Evolutionary conservation across 305 asterid species (phyloP), one percentile per base, ranked within the genome.

Genomic region (Plantago lanceolata): DNA sequence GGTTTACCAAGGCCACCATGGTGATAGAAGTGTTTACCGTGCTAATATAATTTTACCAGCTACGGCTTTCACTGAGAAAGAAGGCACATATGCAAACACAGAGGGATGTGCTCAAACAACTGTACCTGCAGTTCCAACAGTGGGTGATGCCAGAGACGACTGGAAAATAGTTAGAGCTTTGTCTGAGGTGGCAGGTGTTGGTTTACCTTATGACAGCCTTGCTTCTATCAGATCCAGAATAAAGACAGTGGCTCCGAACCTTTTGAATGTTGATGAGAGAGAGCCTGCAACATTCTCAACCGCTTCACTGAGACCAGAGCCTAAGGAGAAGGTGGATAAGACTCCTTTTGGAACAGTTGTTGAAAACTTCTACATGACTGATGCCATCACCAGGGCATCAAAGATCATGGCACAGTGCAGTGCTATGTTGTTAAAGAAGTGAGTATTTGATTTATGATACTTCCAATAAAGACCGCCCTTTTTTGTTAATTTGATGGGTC

Each of bases 331-430:
- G 80, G 48, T 73, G 44, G 83, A 79, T 47, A 57, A 72, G 45
- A 65, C 85, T 17, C 90, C 97, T 12, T 89, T 93, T 64, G 82
- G 65, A 57, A 48, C 77, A 26, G 85, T 76, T 0, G 82, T 93
- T 13, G 86, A 80, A 75, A 93, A 93, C 57, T 93, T 93, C 78
- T 93, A 89, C 54, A 93, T 89, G 99, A 93, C 99, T 0, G 99
- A 93, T 64, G 19, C 99, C 0, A 87, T 93, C 51, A 87, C 96
- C 3, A 79, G 97, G 78, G 98, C 98, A 16, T 89, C 97, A 15
- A 93, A 89, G 90, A 84, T 93, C 70, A 93, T 93, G 98, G 97
- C 99, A 8, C 97, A 93, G 17, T 89, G 97, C 84, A 87, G 90
- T 66, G 84, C 95, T 0, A 48, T 76, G 70, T 64, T 86, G 79